Evolutionary conservation across 108 stramenopile species (phyloP), one percentile per base, ranked within the genome.

Genomic region (Cylindrotheca closterium): DNA sequence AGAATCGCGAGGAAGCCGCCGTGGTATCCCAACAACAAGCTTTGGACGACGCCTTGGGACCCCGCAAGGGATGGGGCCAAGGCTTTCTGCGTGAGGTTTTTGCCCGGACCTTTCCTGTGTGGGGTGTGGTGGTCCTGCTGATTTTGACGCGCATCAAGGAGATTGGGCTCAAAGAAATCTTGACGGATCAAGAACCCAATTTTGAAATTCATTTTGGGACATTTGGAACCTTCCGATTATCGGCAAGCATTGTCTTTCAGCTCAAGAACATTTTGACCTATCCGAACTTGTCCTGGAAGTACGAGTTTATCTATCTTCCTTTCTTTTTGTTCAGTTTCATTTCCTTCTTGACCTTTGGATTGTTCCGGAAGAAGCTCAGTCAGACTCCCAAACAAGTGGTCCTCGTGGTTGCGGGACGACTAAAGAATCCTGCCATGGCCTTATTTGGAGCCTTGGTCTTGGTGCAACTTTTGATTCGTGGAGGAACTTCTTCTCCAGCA

Each of bases 271-370:
- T 86, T 34, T 55, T 86, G 24, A 86, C 80, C 0, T 78, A 78
- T 57, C 81, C 79, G 1, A 60, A 65, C 47, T 37, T 86, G 47
- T 75, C 75, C 63, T 86, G 81, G 81, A 82, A 81, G 48, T 87
- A 79, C 50, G 82, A 83, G 62, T 65, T 87, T 17, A 46, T 87
- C 1, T 87, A 81, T 56, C 55, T 74, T 5, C 86, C 86, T 12
- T 87, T 87, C 54, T 52, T 87, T 28, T 77, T 87, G 42, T 87
- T 87, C 62, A 56, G 77, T 23, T 25, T 87, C 2, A 55, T 86
- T 1, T 86, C 85, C 8, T 15, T 78, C 15, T 33, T 74, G 10
- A 83, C 79, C 1, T 73, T 79, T 68, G 8, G 71, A n/a, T 68
- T 86, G 18, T 83, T 70, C 56, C 77, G 77, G 0, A 78, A 81